A percentile compares a stretch with the other conserved stretches of the same genome.
Evolutionary conservation across 1,139 yeast species (phyloP).

Genomic region (Meyerozyma elateridarum): DNA sequence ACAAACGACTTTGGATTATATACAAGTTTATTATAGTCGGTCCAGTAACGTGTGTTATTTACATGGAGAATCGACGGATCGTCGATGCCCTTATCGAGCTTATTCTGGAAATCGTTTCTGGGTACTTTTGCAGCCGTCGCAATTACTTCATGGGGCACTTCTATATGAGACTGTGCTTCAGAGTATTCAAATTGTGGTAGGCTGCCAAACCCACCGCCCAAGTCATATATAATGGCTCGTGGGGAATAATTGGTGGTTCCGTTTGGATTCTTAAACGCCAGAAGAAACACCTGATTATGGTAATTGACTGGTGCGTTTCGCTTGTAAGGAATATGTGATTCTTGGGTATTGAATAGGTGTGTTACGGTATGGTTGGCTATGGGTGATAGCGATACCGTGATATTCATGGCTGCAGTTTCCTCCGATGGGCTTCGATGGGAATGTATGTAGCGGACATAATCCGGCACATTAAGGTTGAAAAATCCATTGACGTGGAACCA

Average conservation of each 20-base stretch:
- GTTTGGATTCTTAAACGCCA: conserved; percentile 33
- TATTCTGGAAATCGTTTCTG: conserved; percentile 56
- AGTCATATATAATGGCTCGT: conserved; percentile 74
- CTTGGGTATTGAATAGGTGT: conserved; percentile 79
- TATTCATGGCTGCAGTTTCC: too few relatives aligned
- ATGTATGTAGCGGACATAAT: too few relatives aligned
- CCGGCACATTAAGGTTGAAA: neutral
- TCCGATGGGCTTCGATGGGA: too few relatives aligned
- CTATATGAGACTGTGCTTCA: conserved; percentile 16
- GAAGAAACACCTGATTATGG: conserved; percentile 27
- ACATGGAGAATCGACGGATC: conserved; percentile 23
- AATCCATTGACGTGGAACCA: conserved; percentile 2
- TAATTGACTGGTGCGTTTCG: conserved; percentile 24
- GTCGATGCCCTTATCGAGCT: conserved; percentile 48
- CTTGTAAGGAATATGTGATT: conserved; percentile 55
- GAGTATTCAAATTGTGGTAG: conserved; percentile 51
- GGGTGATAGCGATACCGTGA: conserved; percentile 69
- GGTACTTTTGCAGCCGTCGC: conserved; percentile 14
- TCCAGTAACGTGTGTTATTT: conserved; percentile 62
- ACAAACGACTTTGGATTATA: conserved; percentile 59
- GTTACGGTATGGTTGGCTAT: conserved; percentile 67
- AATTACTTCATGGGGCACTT: conserved; percentile 12
- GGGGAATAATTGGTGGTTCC: conserved; percentile 67
- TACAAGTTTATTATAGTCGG: conserved; percentile 70
- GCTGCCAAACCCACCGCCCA: conserved; percentile 61